These are phyloP conservation scores for Akebia trifoliata DNA, from an alignment of 164 flowering plant genomes.

Conservation along the genomic window DNA sequence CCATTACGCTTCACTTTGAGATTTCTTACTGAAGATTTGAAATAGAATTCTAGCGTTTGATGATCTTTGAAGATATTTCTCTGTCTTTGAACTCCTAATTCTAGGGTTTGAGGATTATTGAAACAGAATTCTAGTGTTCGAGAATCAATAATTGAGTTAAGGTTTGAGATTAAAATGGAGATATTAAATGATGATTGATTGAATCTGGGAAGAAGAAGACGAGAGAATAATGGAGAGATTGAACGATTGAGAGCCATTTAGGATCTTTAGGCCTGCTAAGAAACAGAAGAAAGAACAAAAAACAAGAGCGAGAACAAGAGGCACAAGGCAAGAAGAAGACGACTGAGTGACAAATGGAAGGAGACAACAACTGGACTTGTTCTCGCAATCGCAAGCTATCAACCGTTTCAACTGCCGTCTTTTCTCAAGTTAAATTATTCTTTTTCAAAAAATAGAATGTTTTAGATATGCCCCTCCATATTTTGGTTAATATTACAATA, in stretches of 20 bases:
- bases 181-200: background rate
- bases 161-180: background rate
- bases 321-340: background rate
- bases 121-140: background rate
- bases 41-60: too few relatives aligned
- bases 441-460: too few relatives aligned
- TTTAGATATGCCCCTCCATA: too few relatives aligned
- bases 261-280: too few relatives aligned
- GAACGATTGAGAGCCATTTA: too few relatives aligned
- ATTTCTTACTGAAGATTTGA: too few relatives aligned
- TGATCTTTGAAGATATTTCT: too few relatives aligned
- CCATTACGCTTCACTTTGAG: too few relatives aligned
- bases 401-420: slow-evolving; percentile 14
- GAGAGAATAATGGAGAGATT: background rate
- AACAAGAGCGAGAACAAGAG: background rate
- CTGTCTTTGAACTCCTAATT: too few relatives aligned
- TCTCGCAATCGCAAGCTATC: background rate
- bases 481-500: too few relatives aligned
- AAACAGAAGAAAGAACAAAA: background rate
- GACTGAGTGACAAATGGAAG: background rate
- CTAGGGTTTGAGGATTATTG: too few relatives aligned
- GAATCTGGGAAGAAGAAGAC: background rate
- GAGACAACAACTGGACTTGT: background rate
- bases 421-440: too few relatives aligned
- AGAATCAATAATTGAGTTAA: background rate